Evolutionary conservation across 1,284 basidiomycete species (phyloP), one percentile per base, ranked within the genome.

Genomic region (Termitomyces sp.): DNA sequence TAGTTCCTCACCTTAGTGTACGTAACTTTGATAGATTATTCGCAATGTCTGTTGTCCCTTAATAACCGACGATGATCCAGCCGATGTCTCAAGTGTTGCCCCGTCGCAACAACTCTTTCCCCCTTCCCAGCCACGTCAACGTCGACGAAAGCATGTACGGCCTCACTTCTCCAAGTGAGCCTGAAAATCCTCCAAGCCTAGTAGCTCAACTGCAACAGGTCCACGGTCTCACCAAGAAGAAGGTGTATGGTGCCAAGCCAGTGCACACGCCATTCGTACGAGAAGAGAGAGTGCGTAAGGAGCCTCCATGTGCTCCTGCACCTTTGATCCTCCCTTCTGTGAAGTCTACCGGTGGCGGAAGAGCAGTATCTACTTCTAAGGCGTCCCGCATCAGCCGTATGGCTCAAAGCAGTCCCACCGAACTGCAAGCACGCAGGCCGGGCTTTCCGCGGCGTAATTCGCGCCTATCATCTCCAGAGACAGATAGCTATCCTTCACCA

Each of bases 161-260:
- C 33, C 24, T 49, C 17, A 19, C 55, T 26, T 49, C 45, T 12
- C n/a, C 47, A 28, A 47, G n/a, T 42, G 58, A 59, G 13, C 24
- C 57, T 26, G 63, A 65, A 36, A 52, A 55, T 50, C 58, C 65
- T n/a, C 76, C 75, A 1, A 79, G 73, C 57, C 67, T 84, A 1
- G 82, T 84, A 28, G 72, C 67, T 30, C 80, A 80, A 17, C 67
- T 84, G 8, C 80, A 84, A 62, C 77, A 81, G 61, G 71, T 80
- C 13, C 83, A 84, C 52, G 83, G 82, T 7, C 61, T 84, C 43
- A 82, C 79, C 7, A 81, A 83, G 66, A 84, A 83, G 68, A 83
- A 83, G 56, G 72, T 81, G 9, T 83, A 83, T 56, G 77, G 80
- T n/a, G 51, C 73, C 28, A 76, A 80, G 60, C 71, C 78, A 12